These are phyloP conservation scores for Diplodia corticola DNA, from an alignment of 2,329 filamentous ascomycete species.

Conservation along the genomic window DNA sequence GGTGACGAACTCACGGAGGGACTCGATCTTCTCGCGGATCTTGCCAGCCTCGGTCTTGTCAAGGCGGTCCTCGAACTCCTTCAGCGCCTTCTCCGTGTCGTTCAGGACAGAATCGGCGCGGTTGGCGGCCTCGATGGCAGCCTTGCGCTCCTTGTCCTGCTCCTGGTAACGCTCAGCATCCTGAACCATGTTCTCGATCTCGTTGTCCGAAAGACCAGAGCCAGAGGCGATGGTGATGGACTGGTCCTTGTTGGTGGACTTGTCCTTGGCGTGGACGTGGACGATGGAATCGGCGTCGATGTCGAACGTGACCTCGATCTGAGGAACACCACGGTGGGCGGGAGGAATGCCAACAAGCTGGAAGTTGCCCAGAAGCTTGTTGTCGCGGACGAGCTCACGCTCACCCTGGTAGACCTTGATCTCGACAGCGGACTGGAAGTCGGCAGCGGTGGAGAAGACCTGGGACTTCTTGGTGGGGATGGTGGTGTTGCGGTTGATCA, in stretches of 20 bases:
- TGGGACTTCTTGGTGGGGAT: conserved; percentile 99
- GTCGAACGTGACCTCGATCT: conserved; percentile 97
- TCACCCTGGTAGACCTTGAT: conserved; percentile 99
- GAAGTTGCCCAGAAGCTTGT: conserved; percentile 99
- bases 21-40: conserved; percentile 89
- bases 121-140: conserved; percentile 94
- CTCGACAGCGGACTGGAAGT: conserved; percentile 98
- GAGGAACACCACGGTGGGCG: conserved; percentile 92
- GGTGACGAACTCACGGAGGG: conserved; percentile 84
- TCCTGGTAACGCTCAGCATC: conserved; percentile 97
- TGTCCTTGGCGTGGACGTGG: conserved; percentile 97
- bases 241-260: conserved; percentile 99
- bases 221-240: conserved; percentile 98
- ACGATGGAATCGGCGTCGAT: conserved; percentile 98
- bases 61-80: conserved; percentile 92
- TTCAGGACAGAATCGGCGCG: conserved; percentile 93
- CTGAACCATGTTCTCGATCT: conserved; percentile 97
- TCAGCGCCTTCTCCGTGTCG: conserved; percentile 97
- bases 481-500: conserved; percentile 99
- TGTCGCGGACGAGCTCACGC: conserved; percentile 97
- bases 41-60: conserved; percentile 93
- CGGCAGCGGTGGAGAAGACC: conserved; percentile 94
- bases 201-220: conserved; percentile 89
- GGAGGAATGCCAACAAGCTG: conserved; percentile 96
- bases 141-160: conserved; percentile 94